phyloP scores from a whole-genome alignment of 768 basidiomycete species.

The Phaeolepiota aurea region DNA sequence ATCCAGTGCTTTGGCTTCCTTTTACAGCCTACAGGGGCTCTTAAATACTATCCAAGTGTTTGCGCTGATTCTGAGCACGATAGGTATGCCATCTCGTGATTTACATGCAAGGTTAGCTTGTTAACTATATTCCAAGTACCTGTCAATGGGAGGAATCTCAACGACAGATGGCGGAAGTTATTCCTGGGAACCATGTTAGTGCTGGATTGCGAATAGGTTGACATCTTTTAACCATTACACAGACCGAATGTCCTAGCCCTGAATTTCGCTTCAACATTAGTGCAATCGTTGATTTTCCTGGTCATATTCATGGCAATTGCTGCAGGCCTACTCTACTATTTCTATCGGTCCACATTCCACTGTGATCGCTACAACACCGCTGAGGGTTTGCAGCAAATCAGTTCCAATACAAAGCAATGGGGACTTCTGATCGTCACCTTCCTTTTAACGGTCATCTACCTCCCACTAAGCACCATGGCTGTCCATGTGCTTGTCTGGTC shows the following conservation, averaged over 20 bases:
- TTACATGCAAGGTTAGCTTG: neutral
- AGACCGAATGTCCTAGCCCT: slow-evolving; percentile 71
- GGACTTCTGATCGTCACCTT: slow-evolving; percentile 56
- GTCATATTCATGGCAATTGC: slow-evolving; percentile 48
- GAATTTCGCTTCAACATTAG: slow-evolving; percentile 57
- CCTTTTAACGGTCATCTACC: slow-evolving; percentile 58
- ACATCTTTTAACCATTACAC: slow-evolving; percentile 5
- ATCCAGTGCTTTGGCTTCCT: slow-evolving; percentile 58
- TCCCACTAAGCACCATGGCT: slow-evolving; percentile 72
- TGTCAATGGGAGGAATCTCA: slow-evolving; percentile 24
- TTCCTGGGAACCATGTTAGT: slow-evolving; percentile 64
- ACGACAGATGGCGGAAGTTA: slow-evolving; percentile 45
- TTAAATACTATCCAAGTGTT: slow-evolving; percentile 66
- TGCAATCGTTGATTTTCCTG: slow-evolving; percentile 54
- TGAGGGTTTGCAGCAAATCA: slow-evolving; percentile 47
- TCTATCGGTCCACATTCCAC: slow-evolving; percentile 39
- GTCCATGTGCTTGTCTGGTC: slow-evolving; percentile 74
- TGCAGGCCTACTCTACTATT: slow-evolving; percentile 46
- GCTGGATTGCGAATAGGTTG: neutral
- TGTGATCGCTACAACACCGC: slow-evolving; percentile 40
- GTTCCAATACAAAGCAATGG: slow-evolving; percentile 34
- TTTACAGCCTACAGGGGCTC: slow-evolving; percentile 64
- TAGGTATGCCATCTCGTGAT: slow-evolving; percentile 33
- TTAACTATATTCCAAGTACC: slow-evolving; percentile 23
- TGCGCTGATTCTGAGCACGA: slow-evolving; percentile 59